Evolutionary conservation across 345 rosid genomes (phyloP).

Genomic region (Populus simonii): DNA sequence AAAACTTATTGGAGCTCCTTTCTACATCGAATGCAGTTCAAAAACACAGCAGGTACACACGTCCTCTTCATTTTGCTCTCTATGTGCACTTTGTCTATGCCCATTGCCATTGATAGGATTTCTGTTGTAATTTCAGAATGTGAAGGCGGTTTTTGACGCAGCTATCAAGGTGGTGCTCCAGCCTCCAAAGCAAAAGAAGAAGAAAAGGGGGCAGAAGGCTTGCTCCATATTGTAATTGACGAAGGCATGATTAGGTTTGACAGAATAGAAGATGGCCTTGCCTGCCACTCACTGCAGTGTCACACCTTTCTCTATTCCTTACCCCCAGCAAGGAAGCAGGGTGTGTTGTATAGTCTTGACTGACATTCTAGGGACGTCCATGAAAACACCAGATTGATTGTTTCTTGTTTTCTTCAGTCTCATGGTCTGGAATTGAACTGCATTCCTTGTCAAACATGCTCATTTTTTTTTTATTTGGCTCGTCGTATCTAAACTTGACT

Average conservation of each 20-base stretch:
- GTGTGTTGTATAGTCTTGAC: constrained; percentile 29
- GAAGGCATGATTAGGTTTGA: not conserved
- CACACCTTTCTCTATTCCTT: constrained; percentile 2
- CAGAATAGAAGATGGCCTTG: not conserved
- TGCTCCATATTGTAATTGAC: constrained; percentile 27
- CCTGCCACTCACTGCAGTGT: not conserved
- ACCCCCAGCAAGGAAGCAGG: constrained; percentile 4
- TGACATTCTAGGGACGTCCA: constrained; percentile 27
- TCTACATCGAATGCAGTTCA: constrained; percentile 31
- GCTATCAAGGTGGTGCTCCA: constrained; percentile 33
- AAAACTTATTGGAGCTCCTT: constrained; percentile 31
- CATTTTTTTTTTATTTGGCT: not conserved
- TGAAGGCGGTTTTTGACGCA: constrained; percentile 33
- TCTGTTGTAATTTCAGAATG: constrained; percentile 20
- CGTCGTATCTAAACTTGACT: not conserved
- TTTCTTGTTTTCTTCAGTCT: constrained; percentile 17
- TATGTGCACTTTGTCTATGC: too few species aligned
- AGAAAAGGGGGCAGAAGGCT: constrained; percentile 21
- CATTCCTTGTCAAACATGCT: constrained; percentile 20
- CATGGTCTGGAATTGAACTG: constrained; percentile 20
- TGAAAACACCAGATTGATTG: constrained; percentile 22
- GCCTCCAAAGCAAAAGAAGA: constrained; percentile 36
- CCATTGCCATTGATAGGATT: not conserved
- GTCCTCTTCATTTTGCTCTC: not conserved
- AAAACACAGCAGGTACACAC: constrained; percentile 28